phyloP scores from a whole-genome alignment of 495 filamentous ascomycete genomes.

The Tuber umbilicatum region DNA sequence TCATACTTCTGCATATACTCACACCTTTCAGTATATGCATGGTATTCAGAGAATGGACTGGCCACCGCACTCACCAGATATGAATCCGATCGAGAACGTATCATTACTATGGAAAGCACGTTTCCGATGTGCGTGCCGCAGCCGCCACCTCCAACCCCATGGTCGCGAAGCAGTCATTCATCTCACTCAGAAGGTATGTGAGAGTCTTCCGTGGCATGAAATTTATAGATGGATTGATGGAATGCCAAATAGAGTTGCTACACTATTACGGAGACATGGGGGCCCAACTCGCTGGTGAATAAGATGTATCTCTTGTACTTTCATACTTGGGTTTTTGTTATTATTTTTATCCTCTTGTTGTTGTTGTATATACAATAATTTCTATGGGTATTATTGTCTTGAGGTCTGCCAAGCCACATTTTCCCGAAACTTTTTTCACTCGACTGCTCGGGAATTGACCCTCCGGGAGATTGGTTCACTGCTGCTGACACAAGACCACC shows the following conservation, averaged over 20 bases:
- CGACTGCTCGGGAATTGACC: background rate
- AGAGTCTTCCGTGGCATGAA: background rate
- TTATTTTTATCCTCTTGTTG: too few species aligned
- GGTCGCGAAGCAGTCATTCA: constrained; percentile 5
- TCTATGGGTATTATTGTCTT: too few species aligned
- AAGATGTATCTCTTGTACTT: too few species aligned
- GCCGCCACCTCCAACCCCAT: background rate
- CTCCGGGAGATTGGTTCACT: background rate
- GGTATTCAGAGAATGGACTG: constrained; percentile 5
- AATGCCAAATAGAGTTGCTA: too few species aligned
- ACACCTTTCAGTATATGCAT: background rate
- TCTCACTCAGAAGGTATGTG: constrained; percentile 9
- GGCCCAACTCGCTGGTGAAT: too few species aligned
- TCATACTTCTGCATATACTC: background rate
- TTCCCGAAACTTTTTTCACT: too few species aligned
- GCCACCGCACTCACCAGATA: background rate
- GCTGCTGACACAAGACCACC: background rate
- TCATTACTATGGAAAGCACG: background rate
- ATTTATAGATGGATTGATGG: background rate
- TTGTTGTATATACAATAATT: too few species aligned
- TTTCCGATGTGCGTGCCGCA: background rate
- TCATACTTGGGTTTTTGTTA: too few species aligned
- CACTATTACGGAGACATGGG: too few species aligned
- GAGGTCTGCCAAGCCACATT: too few species aligned
- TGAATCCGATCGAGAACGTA: constrained; percentile 12